Evolutionary conservation across 192 early-diverging fungal genomes (phyloP).

Genomic region (Coemansia furcata): DNA sequence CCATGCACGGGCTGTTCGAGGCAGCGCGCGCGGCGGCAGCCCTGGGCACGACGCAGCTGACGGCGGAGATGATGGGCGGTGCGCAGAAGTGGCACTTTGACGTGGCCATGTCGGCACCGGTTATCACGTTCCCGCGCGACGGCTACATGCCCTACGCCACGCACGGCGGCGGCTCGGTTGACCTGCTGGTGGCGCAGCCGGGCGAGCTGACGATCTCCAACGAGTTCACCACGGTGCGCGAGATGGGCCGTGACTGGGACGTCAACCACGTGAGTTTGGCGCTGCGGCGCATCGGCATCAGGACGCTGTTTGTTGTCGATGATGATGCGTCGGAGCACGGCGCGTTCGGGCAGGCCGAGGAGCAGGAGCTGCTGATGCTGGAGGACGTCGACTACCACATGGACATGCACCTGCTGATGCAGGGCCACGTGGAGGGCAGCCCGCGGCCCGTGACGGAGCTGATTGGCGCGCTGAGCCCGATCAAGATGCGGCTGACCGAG

Average conservation of each 20-base stretch:
- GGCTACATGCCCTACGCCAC: constrained; percentile 39
- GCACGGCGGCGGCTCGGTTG: constrained; percentile 25
- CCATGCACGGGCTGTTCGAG: constrained; percentile 86
- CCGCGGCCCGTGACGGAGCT: constrained; percentile 63
- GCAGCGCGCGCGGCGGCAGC: constrained; percentile 82
- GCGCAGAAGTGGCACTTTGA: constrained; percentile 76
- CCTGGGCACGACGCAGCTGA: constrained; percentile 72
- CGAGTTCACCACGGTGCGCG: constrained; percentile 60
- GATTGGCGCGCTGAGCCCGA: constrained; percentile 65
- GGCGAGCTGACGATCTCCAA: constrained; percentile 86
- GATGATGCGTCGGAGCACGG: constrained; percentile 50
- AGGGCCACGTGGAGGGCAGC: constrained; percentile 55
- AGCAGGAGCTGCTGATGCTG: constrained; percentile 67
- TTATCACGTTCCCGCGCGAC: constrained; percentile 75
- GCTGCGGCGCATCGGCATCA: constrained; percentile 59
- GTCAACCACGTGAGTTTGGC: constrained; percentile 65
- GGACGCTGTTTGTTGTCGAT: constrained; percentile 53
- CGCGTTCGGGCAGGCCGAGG: constrained; percentile 39
- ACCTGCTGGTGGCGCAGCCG: constrained; percentile 74
- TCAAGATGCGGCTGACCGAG: constrained; percentile 75
- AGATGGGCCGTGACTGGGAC: constrained; percentile 49
- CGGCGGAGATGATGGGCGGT: constrained; percentile 64
- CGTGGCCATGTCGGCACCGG: constrained; percentile 78
- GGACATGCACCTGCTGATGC: constrained; percentile 63
- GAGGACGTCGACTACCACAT: constrained; percentile 77